These are phyloP conservation scores for Trametes punicea DNA, from an alignment of 768 basidiomycete genomes.

Conservation along the genomic window DNA sequence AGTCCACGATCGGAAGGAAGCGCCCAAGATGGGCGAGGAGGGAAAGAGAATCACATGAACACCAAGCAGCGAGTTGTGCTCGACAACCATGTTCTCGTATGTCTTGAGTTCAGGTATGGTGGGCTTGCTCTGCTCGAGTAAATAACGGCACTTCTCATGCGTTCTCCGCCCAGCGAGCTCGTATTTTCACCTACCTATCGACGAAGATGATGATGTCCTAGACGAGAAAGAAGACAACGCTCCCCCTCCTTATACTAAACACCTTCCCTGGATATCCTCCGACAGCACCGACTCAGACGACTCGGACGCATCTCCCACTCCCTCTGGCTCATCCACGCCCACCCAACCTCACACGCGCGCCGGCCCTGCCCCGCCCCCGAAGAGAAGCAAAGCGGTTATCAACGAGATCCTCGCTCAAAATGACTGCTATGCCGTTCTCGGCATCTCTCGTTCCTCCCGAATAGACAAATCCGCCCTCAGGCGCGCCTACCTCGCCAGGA, in stretches of 20 bases:
- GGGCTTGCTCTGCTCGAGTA: not conserved
- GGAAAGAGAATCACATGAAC: slow-evolving; percentile 24
- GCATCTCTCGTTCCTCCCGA: slow-evolving; percentile 45
- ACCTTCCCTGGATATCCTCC: slow-evolving; percentile 29
- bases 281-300: slow-evolving; percentile 22
- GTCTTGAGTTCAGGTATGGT: slow-evolving; percentile 24
- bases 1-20: not conserved
- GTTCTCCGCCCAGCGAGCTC: slow-evolving; percentile 45
- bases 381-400: slow-evolving; percentile 35
- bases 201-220: slow-evolving; percentile 48
- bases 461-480: slow-evolving; percentile 64
- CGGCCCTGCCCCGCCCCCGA: slow-evolving; percentile 11
- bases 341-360: not conserved
- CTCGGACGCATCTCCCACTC: slow-evolving; percentile 17
- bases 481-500: slow-evolving; percentile 72
- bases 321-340: slow-evolving; percentile 12
- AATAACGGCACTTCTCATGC: not conserved
- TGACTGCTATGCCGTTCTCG: slow-evolving; percentile 73
- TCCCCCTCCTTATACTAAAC: slow-evolving; percentile 25
- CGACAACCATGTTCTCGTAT: slow-evolving; percentile 30
- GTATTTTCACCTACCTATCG: slow-evolving; percentile 63
- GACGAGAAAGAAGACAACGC: slow-evolving; percentile 46
- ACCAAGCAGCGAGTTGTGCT: slow-evolving; percentile 8
- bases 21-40: slow-evolving; percentile 2
- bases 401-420: slow-evolving; percentile 55